Base-by-base conservation (phyloP, 225 moss, liverwort and hornwort genomes). In the Asterella californica region DNA sequence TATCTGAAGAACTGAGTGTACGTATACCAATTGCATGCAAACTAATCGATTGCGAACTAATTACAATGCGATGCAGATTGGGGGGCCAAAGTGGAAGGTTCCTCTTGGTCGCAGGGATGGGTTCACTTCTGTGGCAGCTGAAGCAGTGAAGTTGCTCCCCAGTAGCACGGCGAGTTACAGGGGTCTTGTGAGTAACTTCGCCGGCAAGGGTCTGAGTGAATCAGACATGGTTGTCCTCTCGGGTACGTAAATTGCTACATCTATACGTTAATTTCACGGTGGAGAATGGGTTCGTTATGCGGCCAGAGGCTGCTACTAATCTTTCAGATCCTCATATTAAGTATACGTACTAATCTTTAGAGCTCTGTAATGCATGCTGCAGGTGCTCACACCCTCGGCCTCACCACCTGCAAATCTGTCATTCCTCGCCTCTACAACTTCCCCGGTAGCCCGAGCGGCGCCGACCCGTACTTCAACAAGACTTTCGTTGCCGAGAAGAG, bases 341-440 rank as follows among this genome's bases (percentile, higher is more conserved):
- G n/a, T n/a, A n/a, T n/a, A n/a, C n/a, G n/a, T n/a, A n/a, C n/a
- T n/a, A n/a, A n/a, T n/a, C n/a, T n/a, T n/a, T n/a, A n/a, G n/a
- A n/a, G n/a, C n/a, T n/a, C n/a, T n/a, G n/a, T n/a, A n/a, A n/a
- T n/a, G n/a, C n/a, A n/a, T n/a, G n/a, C 55, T 68, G 84, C 87
- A 90, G 89, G 80, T 27, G 91, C 88, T 11, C 91, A 93, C 81
- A 90, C 90, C 1, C 85, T 91, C 21, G 91, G 93, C 1, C 76
- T 82, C 49, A 61, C 87, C 27, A 85, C 82, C 49, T 91, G 91
- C 52, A 61, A 76, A 10, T 36, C 63, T 2, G 85, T 93, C 30
- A 75, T 70, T 9, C 34, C 84, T 15, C 90, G 91, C 27, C 49
- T 91, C 8, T 87, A 90, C 75, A 72, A 79, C 25, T 91, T 78